Percentiles rank a stretch among this genome's conserved stretches.
Evolutionary conservation across 495 filamentous ascomycete species (phyloP).

Genomic region (Penicillium silybi): DNA sequence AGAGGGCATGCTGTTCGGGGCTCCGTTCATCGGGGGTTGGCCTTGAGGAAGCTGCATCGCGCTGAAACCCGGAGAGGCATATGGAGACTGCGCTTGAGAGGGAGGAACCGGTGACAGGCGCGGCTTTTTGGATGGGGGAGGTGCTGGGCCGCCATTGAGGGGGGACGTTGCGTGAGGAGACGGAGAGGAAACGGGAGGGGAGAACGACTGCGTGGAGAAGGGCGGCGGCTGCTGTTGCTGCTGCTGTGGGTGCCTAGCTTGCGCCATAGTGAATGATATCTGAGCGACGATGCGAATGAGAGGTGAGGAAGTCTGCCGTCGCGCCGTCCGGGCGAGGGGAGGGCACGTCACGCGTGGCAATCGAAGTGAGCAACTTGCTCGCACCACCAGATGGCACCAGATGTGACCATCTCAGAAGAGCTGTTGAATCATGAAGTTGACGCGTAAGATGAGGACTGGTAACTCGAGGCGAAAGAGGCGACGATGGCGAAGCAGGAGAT

Average conservation of each 20-base stretch:
- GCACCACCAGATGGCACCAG: constrained; percentile 39
- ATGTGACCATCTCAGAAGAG: constrained; percentile 44
- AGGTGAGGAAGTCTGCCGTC: constrained; percentile 7
- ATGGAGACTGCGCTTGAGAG: constrained; percentile 35
- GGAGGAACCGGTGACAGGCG: constrained; percentile 64
- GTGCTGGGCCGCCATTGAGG: constrained; percentile 36
- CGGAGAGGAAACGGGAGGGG: constrained; percentile 50
- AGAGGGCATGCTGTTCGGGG: constrained; percentile 31
- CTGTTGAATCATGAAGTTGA: constrained; percentile 21
- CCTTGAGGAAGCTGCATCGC: constrained; percentile 38
- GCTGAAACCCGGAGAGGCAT: constrained; percentile 42
- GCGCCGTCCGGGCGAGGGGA: constrained; percentile 20
- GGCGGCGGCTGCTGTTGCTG: constrained; percentile 39
- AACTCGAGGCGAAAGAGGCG: constrained; percentile 9
- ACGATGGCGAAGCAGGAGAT: constrained; percentile 3
- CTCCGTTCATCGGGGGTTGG: constrained; percentile 32
- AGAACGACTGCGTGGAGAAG: constrained; percentile 48
- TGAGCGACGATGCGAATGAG: neutral
- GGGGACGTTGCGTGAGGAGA: constrained; percentile 44
- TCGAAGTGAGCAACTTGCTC: constrained; percentile 42
- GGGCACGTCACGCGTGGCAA: constrained; percentile 35
- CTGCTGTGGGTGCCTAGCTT: constrained; percentile 47
- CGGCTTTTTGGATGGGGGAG: constrained; percentile 60
- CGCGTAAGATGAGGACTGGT: neutral
- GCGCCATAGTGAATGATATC: constrained; percentile 53